Evolutionary conservation across 768 basidiomycete genomes (phyloP).

Genomic region (Dioszegia aurantiaca): DNA sequence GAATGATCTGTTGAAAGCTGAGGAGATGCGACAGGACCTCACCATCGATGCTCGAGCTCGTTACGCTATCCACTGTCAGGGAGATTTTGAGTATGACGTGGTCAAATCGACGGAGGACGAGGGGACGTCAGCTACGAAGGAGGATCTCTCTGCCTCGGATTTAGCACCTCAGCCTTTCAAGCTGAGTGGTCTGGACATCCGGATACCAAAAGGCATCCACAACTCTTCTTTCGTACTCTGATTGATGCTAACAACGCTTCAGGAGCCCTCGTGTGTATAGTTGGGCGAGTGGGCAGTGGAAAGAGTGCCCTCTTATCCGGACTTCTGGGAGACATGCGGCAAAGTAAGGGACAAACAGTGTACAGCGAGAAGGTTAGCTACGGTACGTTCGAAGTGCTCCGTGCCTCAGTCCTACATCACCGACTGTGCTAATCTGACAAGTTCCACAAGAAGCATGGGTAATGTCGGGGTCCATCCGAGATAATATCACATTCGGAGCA

Average conservation of each 20-base stretch:
- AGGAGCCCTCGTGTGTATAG: slow-evolving; percentile 47
- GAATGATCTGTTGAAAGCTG: slow-evolving; percentile 13
- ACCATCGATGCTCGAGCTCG: slow-evolving; percentile 54
- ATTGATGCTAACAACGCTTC: neutral
- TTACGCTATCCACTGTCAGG: slow-evolving; percentile 56
- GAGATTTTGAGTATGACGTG: slow-evolving; percentile 44
- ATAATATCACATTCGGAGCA: slow-evolving; percentile 48
- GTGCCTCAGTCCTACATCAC: no score
- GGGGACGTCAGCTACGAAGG: no score
- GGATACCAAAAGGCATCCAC: slow-evolving; percentile 54
- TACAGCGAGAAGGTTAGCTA: slow-evolving; percentile 44
- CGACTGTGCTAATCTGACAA: slow-evolving; percentile 1
- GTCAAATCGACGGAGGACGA: slow-evolving; percentile 10
- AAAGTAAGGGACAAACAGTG: slow-evolving; percentile 25
- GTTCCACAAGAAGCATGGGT: slow-evolving; percentile 51
- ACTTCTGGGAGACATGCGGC: slow-evolving; percentile 47
- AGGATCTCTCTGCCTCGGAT: no score
- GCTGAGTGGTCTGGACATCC: slow-evolving; percentile 57
- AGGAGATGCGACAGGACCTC: slow-evolving; percentile 6
- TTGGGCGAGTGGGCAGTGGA: slow-evolving; percentile 48
- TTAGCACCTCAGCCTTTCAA: no score
- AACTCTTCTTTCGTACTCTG: neutral
- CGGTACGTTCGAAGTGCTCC: slow-evolving; percentile 26
- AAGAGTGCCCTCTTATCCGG: slow-evolving; percentile 47
- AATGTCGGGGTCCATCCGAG: slow-evolving; percentile 43